phyloP scores from a whole-genome alignment of 2,329 filamentous ascomycete genomes.

The Colletotrichum melonis region DNA sequence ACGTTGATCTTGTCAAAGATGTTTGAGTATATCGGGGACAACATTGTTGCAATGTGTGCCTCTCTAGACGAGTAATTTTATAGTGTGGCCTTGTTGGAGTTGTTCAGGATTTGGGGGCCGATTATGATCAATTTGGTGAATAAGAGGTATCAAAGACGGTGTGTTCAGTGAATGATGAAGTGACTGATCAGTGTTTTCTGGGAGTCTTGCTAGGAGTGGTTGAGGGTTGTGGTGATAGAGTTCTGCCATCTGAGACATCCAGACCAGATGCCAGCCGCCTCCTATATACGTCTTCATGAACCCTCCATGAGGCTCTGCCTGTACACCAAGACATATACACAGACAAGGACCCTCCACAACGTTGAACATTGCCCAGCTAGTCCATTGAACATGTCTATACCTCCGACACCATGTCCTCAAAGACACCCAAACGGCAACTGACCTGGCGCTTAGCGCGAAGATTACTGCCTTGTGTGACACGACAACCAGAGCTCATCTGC shows the following conservation, averaged over 20 bases:
- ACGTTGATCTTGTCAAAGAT: background rate
- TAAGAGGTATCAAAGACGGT: background rate
- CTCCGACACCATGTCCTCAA: background rate
- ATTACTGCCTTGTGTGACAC: slow-evolving; percentile 11
- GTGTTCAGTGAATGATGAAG: background rate
- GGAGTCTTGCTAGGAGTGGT: background rate
- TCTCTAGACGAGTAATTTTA: background rate
- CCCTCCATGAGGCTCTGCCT: slow-evolving; percentile 2
- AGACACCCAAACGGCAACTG: background rate
- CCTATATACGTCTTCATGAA: slow-evolving; percentile 16
- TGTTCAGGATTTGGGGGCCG: background rate
- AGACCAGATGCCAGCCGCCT: background rate
- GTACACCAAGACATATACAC: background rate
- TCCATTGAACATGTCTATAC: slow-evolving; percentile 3
- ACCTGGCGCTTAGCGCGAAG: background rate
- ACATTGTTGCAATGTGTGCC: background rate
- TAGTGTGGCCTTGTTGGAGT: background rate
- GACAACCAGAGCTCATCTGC: background rate
- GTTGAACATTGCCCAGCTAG: background rate
- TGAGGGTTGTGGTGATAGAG: background rate
- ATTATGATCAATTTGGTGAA: background rate
- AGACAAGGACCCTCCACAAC: background rate
- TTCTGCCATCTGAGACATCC: slow-evolving; percentile 19
- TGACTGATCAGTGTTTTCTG: background rate
- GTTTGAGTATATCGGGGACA: background rate